Conservation (phyloP, 176 grass and related monocot genomes). For the Cenchrus purpureus region DNA sequence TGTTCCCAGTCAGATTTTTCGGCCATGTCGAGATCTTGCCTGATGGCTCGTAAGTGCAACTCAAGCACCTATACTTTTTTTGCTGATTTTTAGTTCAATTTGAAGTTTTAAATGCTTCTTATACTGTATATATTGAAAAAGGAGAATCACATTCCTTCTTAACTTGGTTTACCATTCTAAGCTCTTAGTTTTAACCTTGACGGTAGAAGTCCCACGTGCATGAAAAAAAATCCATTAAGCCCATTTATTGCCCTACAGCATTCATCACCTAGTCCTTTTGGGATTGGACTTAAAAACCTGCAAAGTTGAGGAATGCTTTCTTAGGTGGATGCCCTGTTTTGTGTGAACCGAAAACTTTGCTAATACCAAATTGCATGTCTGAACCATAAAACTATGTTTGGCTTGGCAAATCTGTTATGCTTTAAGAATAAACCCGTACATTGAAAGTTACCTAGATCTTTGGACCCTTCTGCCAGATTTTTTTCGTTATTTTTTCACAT, state of each 20-base stretch:
- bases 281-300: neutral
- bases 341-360: neutral
- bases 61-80: neutral
- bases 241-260: neutral
- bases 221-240: constrained; percentile 1
- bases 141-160: neutral
- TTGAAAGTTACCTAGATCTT: constrained; percentile 6
- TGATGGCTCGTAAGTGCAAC: constrained; percentile 78
- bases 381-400: constrained; percentile 15
- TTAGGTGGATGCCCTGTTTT: constrained; percentile 9
- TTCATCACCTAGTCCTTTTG: neutral
- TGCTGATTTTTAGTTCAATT: constrained; percentile 22
- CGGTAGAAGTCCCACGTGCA: neutral
- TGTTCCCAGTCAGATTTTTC: constrained; percentile 93
- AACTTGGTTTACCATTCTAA: constrained; percentile 13
- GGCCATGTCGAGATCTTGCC: constrained; percentile 82
- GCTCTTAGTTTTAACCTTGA: neutral
- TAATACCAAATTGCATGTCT: neutral
- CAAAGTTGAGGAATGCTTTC: constrained; percentile 21
- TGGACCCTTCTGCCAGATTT: neutral
- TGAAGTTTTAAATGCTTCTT: neutral
- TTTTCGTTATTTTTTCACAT: neutral
- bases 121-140: constrained; percentile 16
- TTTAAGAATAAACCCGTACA: constrained; percentile 5
- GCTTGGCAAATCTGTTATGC: constrained; percentile 16